Base-by-base conservation (phyloP, 139 green algal genomes). In the Closterium sp. region DNA sequence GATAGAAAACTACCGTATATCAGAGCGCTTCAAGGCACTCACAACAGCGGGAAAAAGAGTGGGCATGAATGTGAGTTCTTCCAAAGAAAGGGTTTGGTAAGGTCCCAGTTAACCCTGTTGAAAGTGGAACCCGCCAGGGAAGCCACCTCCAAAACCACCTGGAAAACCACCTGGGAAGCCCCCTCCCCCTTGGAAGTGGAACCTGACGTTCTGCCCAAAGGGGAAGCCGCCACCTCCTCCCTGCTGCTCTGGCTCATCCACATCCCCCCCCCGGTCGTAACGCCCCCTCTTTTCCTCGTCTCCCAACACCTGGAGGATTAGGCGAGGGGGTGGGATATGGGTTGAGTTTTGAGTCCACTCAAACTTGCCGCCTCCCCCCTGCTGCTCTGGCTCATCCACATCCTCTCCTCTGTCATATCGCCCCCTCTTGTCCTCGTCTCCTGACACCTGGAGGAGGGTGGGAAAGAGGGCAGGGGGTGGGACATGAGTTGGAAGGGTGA, bases 211-310 rank as follows among this genome's bases (percentile, higher is more conserved):
- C 27, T 42, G 29, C n/a, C 45, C 42, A 73, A 94, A 94, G 29
- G 88, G 88, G 89, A 50, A 50, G 31, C 27, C 24, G 0, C 62
- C 62, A 5, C 31, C 86, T 24, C 90, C 90, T 9, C 90, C 90
- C 28, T 88, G 88, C 88, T 93, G 88, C 70, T 88, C 29, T 32
- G 45, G 24, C 79, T 90, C 34, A 7, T 91, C 85, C 85, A 93
- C 31, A 38, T 95, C 92, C 90, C 94, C 92, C 2, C 92, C 92
- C n/a, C 92, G 6, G 85, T 95, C 92, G n/a, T 91, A 95, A 29
- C 90, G 62, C 31, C 13, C 62, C 62, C 86, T 42, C 89, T 93
- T 93, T 2, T 95, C 92, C 90, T 95, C 92, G 85, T 95, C 90
- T 2, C 85, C 89, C 84, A 95, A 84, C n/a, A 94, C 70, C 91